These are phyloP conservation scores for Fusarium stilboides DNA, from an alignment of 2,329 filamentous ascomycete genomes.

Conservation along the genomic window DNA sequence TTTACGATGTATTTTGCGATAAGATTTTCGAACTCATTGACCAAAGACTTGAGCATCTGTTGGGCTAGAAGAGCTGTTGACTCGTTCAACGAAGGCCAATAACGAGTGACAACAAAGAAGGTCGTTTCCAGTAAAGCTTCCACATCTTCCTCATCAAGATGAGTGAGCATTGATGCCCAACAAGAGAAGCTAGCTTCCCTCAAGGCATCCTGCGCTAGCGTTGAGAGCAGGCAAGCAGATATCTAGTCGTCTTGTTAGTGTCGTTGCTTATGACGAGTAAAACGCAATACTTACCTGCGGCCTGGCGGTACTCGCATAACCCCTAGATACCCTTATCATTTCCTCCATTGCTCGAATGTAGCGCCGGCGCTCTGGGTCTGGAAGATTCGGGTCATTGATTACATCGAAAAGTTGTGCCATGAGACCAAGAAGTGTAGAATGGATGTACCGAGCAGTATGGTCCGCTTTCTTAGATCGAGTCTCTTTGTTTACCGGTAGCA, in stretches of 20 bases:
- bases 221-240: conserved; percentile 91
- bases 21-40: conserved; percentile 73
- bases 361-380: conserved; percentile 78
- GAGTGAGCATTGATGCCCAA: conserved; percentile 84
- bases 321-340: conserved; percentile 83
- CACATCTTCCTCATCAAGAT: conserved; percentile 84
- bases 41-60: conserved; percentile 74
- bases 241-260: conserved; percentile 69
- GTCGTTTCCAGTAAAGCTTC: conserved; percentile 88
- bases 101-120: conserved; percentile 86
- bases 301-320: conserved; percentile 81
- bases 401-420: conserved; percentile 85
- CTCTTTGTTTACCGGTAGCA: conserved; percentile 59
- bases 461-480: conserved; percentile 66
- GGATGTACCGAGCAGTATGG: conserved; percentile 80
- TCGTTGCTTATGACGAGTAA: not conserved
- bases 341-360: conserved; percentile 89
- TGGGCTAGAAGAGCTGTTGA: conserved; percentile 72
- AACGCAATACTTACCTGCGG: conserved; percentile 77
- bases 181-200: conserved; percentile 84
- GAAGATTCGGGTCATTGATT: conserved; percentile 78
- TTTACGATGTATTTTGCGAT: conserved; percentile 79
- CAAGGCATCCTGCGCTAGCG: conserved; percentile 81
- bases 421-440: conserved; percentile 87
- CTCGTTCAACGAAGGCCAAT: conserved; percentile 80